Evolutionary conservation across 1,284 basidiomycete species (phyloP).

Genomic region (Pulveroboletus sp.): DNA sequence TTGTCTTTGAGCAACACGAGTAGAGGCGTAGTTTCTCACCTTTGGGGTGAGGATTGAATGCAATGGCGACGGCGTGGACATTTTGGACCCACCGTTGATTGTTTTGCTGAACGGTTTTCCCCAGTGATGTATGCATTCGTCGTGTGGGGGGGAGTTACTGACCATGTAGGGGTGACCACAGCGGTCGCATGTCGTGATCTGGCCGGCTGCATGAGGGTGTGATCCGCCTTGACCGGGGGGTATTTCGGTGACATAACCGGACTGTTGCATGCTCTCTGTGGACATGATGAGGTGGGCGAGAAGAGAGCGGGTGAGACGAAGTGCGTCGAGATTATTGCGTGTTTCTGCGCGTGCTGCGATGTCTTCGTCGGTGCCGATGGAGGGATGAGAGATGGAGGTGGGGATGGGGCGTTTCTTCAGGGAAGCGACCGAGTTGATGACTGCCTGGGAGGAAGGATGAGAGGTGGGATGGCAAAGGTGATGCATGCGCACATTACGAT

Average conservation of each 20-base stretch:
- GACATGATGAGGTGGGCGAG: constrained; percentile 61
- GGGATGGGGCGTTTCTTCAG: constrained; percentile 72
- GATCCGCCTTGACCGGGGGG: constrained; percentile 61
- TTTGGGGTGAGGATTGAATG: constrained; percentile 27
- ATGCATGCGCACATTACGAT: constrained; percentile 59
- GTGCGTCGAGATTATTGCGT: constrained; percentile 52
- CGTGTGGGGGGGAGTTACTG: constrained; percentile 50
- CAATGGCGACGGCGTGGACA: constrained; percentile 12
- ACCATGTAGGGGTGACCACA: constrained; percentile 71
- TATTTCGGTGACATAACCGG: constrained; percentile 70
- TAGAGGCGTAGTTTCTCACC: constrained; percentile 65
- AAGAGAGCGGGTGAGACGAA: constrained; percentile 51
- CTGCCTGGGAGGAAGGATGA: constrained; percentile 45
- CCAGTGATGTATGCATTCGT: constrained; percentile 81
- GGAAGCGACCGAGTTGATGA: constrained; percentile 68
- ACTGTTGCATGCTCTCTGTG: constrained; percentile 54
- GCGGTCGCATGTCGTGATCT: constrained; percentile 70
- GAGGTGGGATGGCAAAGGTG: not conserved
- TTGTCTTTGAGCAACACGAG: constrained; percentile 62
- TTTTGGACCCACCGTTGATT: constrained; percentile 48
- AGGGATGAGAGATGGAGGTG: constrained; percentile 58
- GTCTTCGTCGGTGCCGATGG: constrained; percentile 78
- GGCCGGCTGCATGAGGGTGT: constrained; percentile 64
- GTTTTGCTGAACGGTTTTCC: constrained; percentile 61
- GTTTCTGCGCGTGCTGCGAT: constrained; percentile 55